Evolutionary conservation across 176 grass and related monocot species (phyloP).

Genomic region (Raddia distichophylla): DNA sequence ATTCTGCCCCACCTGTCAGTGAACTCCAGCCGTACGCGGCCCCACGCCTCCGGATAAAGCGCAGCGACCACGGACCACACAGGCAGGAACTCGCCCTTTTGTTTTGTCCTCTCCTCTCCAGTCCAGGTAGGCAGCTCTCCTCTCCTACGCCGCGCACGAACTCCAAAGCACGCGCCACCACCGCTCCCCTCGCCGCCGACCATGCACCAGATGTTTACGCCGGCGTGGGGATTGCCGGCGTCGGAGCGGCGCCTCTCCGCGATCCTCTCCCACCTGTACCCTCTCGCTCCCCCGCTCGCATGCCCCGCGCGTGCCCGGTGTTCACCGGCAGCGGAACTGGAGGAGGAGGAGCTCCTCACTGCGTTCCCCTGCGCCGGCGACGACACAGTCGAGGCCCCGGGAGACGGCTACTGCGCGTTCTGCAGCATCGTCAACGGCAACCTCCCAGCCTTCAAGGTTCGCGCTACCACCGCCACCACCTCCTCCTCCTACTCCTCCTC

Average conservation of each 20-base stretch:
- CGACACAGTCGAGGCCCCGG: not conserved
- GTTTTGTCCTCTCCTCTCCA: not conserved
- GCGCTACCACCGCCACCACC: not conserved
- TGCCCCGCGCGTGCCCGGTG: not conserved
- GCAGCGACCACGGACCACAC: conserved; percentile 33
- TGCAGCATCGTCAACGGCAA: conserved; percentile 64
- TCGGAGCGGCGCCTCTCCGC: conserved; percentile 51
- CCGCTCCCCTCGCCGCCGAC: not conserved
- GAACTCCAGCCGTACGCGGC: not conserved
- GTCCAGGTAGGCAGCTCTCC: too few species aligned
- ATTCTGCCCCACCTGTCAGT: not conserved
- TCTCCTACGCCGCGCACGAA: conserved; percentile 22
- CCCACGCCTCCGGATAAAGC: conserved; percentile 42
- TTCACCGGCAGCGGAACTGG: not conserved
- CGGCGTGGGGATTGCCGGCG: not conserved
- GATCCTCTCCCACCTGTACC: conserved; percentile 64
- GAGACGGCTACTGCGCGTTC: conserved; percentile 55
- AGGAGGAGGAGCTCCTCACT: conserved; percentile 2
- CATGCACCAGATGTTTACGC: conserved; percentile 21
- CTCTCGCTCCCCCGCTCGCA: not conserved
- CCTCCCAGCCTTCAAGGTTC: conserved; percentile 67
- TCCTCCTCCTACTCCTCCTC: not conserved
- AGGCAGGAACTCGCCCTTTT: not conserved
- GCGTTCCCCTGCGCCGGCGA: conserved; percentile 31
- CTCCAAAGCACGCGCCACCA: conserved; percentile 29